Percentiles rank a stretch among this genome's conserved stretches.
phyloP scores from a whole-genome alignment of 306 rosid genomes.

The Urtica urens region DNA sequence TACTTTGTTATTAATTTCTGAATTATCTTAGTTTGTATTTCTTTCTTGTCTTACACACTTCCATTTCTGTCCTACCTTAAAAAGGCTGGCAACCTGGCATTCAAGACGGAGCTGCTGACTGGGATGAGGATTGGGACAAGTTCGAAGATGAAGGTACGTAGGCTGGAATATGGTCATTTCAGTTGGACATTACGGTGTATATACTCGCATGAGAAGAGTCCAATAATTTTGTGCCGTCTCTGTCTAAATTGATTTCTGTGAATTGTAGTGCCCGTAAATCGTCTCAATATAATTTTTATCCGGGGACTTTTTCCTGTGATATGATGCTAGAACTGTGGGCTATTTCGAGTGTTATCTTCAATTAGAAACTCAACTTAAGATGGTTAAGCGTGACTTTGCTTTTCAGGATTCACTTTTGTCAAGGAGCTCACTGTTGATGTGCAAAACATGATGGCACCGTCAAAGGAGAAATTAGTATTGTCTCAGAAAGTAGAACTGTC shows the following conservation, averaged over 20 bases:
- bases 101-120: constrained; percentile 61
- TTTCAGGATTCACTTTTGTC: constrained; percentile 70
- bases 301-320: too few species aligned
- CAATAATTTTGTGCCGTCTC: not conserved
- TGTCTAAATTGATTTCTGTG: not conserved
- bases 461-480: constrained; percentile 43
- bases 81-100: constrained; percentile 97
- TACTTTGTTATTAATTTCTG: too few species aligned
- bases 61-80: constrained; percentile 16
- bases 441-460: constrained; percentile 59
- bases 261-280: too few species aligned
- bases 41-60: constrained; percentile 3
- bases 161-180: not conserved
- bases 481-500: constrained; percentile 24
- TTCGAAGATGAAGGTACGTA: constrained; percentile 88
- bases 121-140: constrained; percentile 99
- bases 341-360: too few species aligned
- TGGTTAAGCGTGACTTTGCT: constrained; percentile 10
- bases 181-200: not conserved
- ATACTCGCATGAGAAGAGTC: not conserved
- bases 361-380: too few species aligned
- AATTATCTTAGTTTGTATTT: constrained; percentile 8
- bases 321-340: not conserved
- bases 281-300: too few species aligned
- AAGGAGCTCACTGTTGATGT: constrained; percentile 87